Percentiles rank a stretch among this genome's conserved stretches.
Evolutionary conservation across 495 filamentous ascomycete genomes (phyloP).

Genomic region (Daldinia childiae): DNA sequence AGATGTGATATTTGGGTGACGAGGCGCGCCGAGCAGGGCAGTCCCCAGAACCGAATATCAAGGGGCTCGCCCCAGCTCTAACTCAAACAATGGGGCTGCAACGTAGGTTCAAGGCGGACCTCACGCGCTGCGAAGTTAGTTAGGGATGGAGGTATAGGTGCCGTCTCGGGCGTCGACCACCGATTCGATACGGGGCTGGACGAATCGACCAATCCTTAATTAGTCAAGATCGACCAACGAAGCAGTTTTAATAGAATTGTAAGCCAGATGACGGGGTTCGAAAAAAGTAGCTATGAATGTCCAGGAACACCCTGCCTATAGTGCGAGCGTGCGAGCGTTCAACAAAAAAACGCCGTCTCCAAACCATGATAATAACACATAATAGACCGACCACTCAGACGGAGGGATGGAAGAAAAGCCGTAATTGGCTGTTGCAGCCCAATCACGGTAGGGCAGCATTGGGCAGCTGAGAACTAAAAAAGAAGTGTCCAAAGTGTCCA

Average conservation of each 20-base stretch:
- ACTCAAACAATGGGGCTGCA: conserved; percentile 39
- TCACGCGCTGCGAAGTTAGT: conserved; percentile 24
- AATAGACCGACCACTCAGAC: conserved; percentile 22
- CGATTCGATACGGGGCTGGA: conserved; percentile 40
- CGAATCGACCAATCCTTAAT: conserved; percentile 35
- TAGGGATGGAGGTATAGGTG: conserved; percentile 27
- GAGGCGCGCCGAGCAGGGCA: conserved; percentile 37
- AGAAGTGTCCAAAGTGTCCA: neutral
- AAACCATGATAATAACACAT: conserved; percentile 34
- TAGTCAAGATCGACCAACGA: conserved; percentile 40
- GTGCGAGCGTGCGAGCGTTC: conserved; percentile 24
- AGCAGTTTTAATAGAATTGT: conserved; percentile 28
- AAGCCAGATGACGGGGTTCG: conserved; percentile 33
- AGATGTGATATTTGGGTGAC: conserved; percentile 20
- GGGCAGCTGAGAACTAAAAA: conserved; percentile 43
- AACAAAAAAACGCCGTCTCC: conserved; percentile 17
- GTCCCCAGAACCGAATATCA: conserved; percentile 24
- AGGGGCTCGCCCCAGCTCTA: conserved; percentile 44
- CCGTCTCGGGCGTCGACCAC: conserved; percentile 41
- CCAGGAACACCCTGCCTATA: conserved; percentile 43
- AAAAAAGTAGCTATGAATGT: conserved; percentile 29
- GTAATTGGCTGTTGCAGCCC: conserved; percentile 41
- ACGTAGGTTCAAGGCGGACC: conserved; percentile 38
- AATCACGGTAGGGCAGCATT: conserved; percentile 49
- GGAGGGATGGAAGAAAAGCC: conserved; percentile 18